Evolutionary conservation across 306 rosid species (phyloP), one percentile per base, ranked within the genome.

Genomic region (Mucuna pruriens): DNA sequence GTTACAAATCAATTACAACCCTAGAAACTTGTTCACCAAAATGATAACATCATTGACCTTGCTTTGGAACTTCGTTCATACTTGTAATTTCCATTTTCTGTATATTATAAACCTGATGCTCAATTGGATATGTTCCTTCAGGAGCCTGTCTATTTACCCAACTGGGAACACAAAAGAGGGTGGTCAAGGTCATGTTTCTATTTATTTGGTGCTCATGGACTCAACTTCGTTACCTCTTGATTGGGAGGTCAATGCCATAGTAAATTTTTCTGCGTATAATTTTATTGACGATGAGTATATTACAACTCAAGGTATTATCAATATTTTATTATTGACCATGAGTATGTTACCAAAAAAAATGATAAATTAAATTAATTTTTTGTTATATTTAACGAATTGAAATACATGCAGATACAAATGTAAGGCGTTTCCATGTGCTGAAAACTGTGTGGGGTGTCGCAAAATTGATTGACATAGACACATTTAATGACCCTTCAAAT

Each of bases 211-310:
- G 73, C 57, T 80, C 1, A 5, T 9, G 17, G 62, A 60, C 58
- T 2, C 70, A 55, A 55, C 26, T 25, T 76, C 78, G 0, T 38
- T 63, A 55, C 83, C 83, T 38, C 1, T 71, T 54, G 87, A 83
- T 20, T 83, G 83, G 89, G 87, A 86, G 65, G 64, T 76, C 77
- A 83, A 83, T 1, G 89, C 85, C 71, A 71, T 86, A 13, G 80
- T 86, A 15, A 86, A 83, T 49, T 76, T 86, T 4, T 86, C 81
- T 12, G 75, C 38, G 17, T 76, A 75, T 12, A 81, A 86, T 71
- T 80, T 70, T 46, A 39, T 39, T 0, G 48, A 65, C 4, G 81
- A 86, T 20, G 81, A 80, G 46, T 86, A 83, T 16, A 29, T 57
- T 9, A 57, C 49, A 57, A 63, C 80, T 25, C 85, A 83, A 80